Evolutionary conservation across 441 rosid species (phyloP).

Genomic region (Erodium chrysanthum): DNA sequence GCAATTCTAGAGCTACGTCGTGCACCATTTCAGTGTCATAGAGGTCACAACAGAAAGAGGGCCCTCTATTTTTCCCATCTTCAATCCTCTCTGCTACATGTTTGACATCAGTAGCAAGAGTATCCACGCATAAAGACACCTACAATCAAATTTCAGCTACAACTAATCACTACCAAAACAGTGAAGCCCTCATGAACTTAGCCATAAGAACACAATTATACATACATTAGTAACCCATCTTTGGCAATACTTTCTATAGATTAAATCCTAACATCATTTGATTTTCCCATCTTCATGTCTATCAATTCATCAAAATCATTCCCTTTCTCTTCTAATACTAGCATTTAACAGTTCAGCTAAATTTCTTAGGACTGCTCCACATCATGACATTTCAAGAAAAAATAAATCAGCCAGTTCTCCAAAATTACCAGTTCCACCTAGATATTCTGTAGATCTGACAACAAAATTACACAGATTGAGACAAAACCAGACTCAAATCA

Average conservation of each 20-base stretch:
- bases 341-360: neutral
- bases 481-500: neutral
- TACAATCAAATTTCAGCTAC: conserved; percentile 11
- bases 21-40: conserved; percentile 54
- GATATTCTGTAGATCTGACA: neutral
- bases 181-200: neutral
- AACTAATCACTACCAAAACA: conserved; percentile 4
- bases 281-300: neutral
- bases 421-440: neutral
- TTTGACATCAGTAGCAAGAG: conserved; percentile 36
- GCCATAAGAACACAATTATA: neutral
- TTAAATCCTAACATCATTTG: neutral
- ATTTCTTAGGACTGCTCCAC: neutral
- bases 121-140: conserved; percentile 32
- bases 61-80: conserved; percentile 41
- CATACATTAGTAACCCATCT: neutral
- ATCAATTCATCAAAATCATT: neutral
- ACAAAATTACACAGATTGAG: neutral
- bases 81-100: conserved; percentile 45
- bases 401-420: neutral
- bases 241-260: neutral
- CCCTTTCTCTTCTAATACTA: neutral
- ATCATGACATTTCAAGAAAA: neutral
- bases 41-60: conserved; percentile 47
- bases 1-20: conserved; percentile 51